Evolutionary conservation across 495 filamentous ascomycete genomes (phyloP), one percentile per base, ranked within the genome.

Genomic region (Penicillium roqueforti): DNA sequence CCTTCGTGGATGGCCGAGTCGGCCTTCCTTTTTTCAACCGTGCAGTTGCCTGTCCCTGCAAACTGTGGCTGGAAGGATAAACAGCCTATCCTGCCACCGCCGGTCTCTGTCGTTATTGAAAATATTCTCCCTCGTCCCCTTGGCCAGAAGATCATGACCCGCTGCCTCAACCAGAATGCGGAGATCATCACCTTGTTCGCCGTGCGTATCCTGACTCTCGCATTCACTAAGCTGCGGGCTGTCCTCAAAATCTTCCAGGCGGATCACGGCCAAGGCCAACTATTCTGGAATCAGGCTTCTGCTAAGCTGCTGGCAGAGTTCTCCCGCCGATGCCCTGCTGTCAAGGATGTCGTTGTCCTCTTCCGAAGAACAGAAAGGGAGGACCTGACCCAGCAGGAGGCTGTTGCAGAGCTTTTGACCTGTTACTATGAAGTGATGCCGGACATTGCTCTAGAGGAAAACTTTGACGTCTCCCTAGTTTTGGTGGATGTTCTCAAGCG

Each of bases 1-100:
- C 79, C 89, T 0, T 92, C 92, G 4, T 99, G 93, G 93, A 86
- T 97, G 59, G 91, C 92, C 18, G 96, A 92, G 63, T 91, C 88
- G 3, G 80, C 89, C 0, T 88, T 97, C 49, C 70, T 99, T 5
- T 92, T 93, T 66, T 87, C 86, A 20, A 78, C 80, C 1, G 80
- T 97, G 6, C 78, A 86, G 49, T 66, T 96, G 20, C 85, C 87
- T 11, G 73, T 95, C 40, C 90, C 90, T 13, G 58, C 71, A 7
- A 81, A 79, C 58, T 87, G 89, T 64, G 88, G 88, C 14, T 83
- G 78, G 65, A 80, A 81, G 22, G 70, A 75, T 6, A 72, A 73
- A 40, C 57, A 64, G 41, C 72, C 76, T 2, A 55, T 66, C 19
- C 73, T 86, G 16, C 92, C 92, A 26, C 90, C 91, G 2, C 87